Percentiles rank a stretch among this genome's conserved stretches.
Conservation (phyloP, 768 basidiomycete species). For the Amanita jacksonii region DNA sequence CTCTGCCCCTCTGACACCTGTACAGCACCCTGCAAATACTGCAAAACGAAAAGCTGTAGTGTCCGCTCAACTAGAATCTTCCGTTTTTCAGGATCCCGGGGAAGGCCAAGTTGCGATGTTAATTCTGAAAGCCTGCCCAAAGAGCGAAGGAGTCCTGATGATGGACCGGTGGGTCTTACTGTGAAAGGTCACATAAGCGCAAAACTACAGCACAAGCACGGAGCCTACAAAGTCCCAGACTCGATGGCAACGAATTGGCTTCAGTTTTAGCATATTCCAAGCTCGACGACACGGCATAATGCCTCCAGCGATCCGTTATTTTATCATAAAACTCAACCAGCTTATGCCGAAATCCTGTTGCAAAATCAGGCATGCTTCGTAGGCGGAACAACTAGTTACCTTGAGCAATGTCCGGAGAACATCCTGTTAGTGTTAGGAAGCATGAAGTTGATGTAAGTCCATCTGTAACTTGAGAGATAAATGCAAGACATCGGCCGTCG, state of each 20-base stretch:
- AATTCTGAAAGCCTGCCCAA: constrained; percentile 44
- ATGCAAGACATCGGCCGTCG: background rate
- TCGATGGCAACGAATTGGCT: constrained; percentile 12
- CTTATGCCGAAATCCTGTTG: constrained; percentile 40
- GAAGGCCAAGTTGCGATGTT: constrained; percentile 46
- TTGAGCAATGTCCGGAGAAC: constrained; percentile 12
- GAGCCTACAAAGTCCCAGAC: constrained; percentile 18
- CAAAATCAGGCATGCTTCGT: background rate
- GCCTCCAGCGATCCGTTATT: constrained; percentile 47
- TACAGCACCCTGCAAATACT: constrained; percentile 22
- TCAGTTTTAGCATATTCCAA: constrained; percentile 18
- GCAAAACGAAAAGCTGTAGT: constrained; percentile 28
- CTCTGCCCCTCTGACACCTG: background rate
- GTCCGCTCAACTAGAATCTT: constrained; percentile 27
- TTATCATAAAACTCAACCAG: constrained; percentile 31
- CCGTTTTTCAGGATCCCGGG: constrained; percentile 26
- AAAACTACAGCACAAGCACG: background rate
- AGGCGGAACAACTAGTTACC: constrained; percentile 20
- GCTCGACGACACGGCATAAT: constrained; percentile 27
- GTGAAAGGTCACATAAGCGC: background rate
- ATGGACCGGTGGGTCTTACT: constrained; percentile 30
- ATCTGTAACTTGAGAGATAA: constrained; percentile 8
- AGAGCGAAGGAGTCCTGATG: constrained; percentile 43
- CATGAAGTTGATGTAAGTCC: constrained; percentile 11
- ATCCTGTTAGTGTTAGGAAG: constrained; percentile 4